phyloP scores from a whole-genome alignment of 495 filamentous ascomycete species.

The Pyrenula massariospora region DNA sequence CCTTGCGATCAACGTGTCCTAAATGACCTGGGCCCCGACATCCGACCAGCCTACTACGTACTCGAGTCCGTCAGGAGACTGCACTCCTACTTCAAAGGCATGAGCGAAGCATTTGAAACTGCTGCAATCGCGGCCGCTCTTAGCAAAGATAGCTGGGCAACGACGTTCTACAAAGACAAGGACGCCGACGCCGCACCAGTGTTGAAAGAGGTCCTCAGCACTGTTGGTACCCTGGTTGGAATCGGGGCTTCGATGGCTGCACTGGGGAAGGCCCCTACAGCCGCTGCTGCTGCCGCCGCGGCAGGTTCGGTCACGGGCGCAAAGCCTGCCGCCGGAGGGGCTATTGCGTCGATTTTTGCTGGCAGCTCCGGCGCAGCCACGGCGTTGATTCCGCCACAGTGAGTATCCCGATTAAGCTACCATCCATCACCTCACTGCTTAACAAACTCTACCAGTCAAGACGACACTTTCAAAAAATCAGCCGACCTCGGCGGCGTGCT shows the following conservation, averaged over 20 bases:
- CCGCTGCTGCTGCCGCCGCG: slow-evolving; percentile 8
- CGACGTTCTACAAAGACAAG: slow-evolving; percentile 15
- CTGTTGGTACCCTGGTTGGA: slow-evolving; percentile 9
- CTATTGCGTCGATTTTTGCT: not conserved
- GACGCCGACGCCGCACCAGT: slow-evolving; percentile 10
- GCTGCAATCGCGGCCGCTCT: slow-evolving; percentile 15
- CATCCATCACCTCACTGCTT: not conserved
- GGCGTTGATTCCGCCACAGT: not conserved
- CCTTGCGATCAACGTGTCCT: slow-evolving; percentile 12
- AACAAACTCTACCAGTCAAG: slow-evolving; percentile 2
- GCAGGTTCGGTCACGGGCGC: slow-evolving; percentile 4
- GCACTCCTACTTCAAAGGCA: slow-evolving; percentile 12
- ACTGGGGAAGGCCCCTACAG: slow-evolving; percentile 1
- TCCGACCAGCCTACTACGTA: slow-evolving; percentile 13
- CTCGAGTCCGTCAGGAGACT: slow-evolving; percentile 14
- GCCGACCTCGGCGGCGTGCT: slow-evolving; percentile 15
- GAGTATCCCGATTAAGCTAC: not conserved
- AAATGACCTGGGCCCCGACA: slow-evolving; percentile 9
- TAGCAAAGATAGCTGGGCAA: slow-evolving; percentile 13
- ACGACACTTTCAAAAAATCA: slow-evolving; percentile 15
- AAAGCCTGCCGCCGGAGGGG: slow-evolving; percentile 1
- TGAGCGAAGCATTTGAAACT: slow-evolving; percentile 11
- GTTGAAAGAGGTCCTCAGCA: slow-evolving; percentile 9
- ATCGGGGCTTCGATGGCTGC: slow-evolving; percentile 13
- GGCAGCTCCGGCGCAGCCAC: not conserved